These are phyloP conservation scores for Trametes punicea DNA, from an alignment of 768 basidiomycete species.

Conservation along the genomic window DNA sequence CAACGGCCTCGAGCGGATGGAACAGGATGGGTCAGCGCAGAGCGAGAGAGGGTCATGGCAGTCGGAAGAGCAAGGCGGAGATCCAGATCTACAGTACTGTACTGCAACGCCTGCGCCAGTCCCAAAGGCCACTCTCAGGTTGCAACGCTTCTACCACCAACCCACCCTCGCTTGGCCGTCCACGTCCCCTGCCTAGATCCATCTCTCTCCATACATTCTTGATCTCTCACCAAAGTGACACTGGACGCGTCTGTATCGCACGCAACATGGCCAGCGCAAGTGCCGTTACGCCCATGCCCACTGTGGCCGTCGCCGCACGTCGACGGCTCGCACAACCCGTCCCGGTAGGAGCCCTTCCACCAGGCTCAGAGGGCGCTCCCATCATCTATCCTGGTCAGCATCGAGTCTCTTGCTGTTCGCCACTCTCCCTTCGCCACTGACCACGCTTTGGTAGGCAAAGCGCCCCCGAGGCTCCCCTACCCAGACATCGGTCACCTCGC, in stretches of 20 bases:
- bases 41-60: no score
- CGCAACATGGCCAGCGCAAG: slow-evolving; percentile 15
- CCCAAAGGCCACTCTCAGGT: no score
- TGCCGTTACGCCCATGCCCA: slow-evolving; percentile 8
- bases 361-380: slow-evolving; percentile 31
- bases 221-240: not conserved
- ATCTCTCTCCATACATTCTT: no score
- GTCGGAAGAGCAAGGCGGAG: no score
- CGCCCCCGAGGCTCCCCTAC: slow-evolving; percentile 57
- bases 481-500: slow-evolving; percentile 87
- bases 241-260: not conserved
- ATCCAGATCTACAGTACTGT: no score
- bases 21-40: no score
- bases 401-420: not conserved
- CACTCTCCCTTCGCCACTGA: not conserved
- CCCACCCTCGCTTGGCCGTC: no score
- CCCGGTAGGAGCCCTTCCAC: not conserved
- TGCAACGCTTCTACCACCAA: no score
- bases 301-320: slow-evolving; percentile 11
- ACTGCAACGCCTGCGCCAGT: no score
- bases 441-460: slow-evolving; percentile 32
- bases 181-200: no score
- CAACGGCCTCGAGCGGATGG: no score
- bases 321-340: slow-evolving; percentile 11
- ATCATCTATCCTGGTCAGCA: slow-evolving; percentile 37